Evolutionary conservation across 495 filamentous ascomycete genomes (phyloP).

Genomic region (Tuber melanosporum): DNA sequence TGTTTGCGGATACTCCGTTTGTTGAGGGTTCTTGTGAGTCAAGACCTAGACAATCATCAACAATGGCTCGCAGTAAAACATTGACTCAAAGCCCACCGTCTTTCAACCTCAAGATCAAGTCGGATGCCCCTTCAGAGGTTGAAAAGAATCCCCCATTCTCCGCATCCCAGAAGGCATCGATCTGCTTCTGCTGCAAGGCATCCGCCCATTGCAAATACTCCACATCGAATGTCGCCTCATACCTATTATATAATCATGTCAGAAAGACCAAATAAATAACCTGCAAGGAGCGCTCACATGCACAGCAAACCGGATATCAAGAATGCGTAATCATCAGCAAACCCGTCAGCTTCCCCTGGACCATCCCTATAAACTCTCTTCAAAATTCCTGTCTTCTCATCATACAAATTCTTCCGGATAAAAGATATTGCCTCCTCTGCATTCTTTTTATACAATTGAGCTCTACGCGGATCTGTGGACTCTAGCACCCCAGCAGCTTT

Average conservation of each 20-base stretch:
- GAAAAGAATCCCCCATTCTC: constrained; percentile 74
- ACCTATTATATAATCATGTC: constrained; percentile 40
- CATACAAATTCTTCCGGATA: constrained; percentile 71
- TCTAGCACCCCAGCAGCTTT: constrained; percentile 63
- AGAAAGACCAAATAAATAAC: constrained; percentile 1
- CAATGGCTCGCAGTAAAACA: constrained; percentile 9
- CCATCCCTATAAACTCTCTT: constrained; percentile 73
- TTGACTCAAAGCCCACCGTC: constrained; percentile 47
- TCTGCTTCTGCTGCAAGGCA: constrained; percentile 69
- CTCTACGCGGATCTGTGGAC: constrained; percentile 53
- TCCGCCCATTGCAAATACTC: constrained; percentile 76
- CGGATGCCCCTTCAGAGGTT: constrained; percentile 60
- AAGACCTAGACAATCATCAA: constrained; percentile 51
- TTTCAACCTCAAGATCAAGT: constrained; percentile 82
- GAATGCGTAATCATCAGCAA: constrained; percentile 95
- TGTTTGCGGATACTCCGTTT: constrained; percentile 76
- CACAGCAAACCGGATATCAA: constrained; percentile 76
- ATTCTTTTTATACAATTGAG: constrained; percentile 54
- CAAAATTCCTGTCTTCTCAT: constrained; percentile 55
- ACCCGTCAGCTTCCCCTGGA: constrained; percentile 62
- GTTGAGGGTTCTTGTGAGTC: constrained; percentile 82
- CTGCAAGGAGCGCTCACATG: constrained; percentile 45
- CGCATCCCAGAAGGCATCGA: constrained; percentile 60
- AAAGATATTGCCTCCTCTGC: constrained; percentile 68
- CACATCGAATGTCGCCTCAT: constrained; percentile 79